A percentile compares a stretch with the other conserved stretches of the same genome.
Conservation (phyloP, 2,329 filamentous ascomycete genomes). For the Pseudogymnoascus sp. region DNA sequence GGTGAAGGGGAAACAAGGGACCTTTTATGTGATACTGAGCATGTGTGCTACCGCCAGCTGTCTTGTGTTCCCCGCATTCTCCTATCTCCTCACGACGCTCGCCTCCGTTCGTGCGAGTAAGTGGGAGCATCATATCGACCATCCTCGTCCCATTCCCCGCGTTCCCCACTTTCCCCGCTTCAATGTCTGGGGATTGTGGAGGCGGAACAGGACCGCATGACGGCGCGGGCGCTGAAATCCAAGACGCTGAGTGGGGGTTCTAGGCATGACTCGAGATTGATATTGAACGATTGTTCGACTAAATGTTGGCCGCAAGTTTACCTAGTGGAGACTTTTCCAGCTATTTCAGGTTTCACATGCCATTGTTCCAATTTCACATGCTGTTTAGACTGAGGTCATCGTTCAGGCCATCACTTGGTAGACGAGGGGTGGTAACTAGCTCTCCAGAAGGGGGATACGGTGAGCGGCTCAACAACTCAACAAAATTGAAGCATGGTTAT, state of each 20-base stretch:
- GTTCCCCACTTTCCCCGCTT: background rate
- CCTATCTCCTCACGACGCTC: background rate
- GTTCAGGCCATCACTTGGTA: background rate
- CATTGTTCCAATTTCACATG: background rate
- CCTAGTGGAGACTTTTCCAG: background rate
- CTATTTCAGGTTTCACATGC: background rate
- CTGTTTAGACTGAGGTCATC: background rate
- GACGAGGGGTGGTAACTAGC: background rate
- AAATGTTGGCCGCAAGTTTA: background rate
- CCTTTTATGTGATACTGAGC: background rate
- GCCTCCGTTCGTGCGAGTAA: background rate
- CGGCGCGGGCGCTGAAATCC: background rate
- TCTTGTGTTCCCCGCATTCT: background rate
- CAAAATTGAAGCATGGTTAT: background rate
- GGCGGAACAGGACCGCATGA: background rate
- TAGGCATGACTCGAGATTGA: background rate
- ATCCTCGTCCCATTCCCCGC: background rate
- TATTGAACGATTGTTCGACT: background rate
- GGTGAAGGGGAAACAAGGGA: background rate
- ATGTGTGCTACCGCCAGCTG: background rate
- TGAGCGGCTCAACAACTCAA: background rate
- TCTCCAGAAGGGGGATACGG: background rate
- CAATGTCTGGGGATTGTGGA: slow-evolving; percentile 1
- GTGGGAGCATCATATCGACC: background rate
- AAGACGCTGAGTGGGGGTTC: background rate